Evolutionary conservation across 176 grass and related monocot genomes (phyloP).

Genomic region (Otatea glauca): DNA sequence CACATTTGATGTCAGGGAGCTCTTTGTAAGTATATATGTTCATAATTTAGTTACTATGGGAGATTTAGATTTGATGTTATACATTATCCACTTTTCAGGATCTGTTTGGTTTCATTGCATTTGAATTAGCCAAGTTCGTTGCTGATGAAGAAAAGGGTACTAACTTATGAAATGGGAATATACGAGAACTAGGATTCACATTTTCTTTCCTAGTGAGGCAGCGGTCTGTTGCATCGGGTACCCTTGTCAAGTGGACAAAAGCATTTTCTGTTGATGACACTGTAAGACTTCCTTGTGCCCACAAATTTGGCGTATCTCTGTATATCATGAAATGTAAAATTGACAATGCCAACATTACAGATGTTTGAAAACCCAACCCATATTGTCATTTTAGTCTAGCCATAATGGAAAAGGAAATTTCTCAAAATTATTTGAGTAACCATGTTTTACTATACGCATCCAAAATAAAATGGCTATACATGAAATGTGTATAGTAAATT

Average conservation of each 20-base stretch:
- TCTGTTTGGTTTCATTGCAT: conserved; percentile 86
- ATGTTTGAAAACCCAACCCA: no score
- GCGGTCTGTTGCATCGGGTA: conserved; percentile 63
- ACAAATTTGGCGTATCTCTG: not conserved
- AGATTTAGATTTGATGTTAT: conserved; percentile 11
- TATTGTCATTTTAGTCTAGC: no score
- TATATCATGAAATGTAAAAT: not conserved
- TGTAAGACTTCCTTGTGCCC: conserved; percentile 50
- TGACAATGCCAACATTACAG: not conserved
- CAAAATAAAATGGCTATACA: no score
- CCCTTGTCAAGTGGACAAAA: conserved; percentile 93
- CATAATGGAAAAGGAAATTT: no score
- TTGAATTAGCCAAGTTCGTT: conserved; percentile 69
- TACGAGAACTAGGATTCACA: conserved; percentile 78
- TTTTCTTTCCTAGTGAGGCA: conserved; percentile 97
- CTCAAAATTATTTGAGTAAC: no score
- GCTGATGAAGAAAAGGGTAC: conserved; percentile 51
- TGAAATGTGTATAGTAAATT: no score
- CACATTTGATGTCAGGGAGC: conserved; percentile 71
- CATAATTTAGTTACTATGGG: not conserved
- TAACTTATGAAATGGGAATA: conserved; percentile 40
- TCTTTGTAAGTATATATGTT: conserved; percentile 51
- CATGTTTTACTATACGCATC: no score
- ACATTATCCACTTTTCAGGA: conserved; percentile 50
- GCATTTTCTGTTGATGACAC: conserved; percentile 81